Base-by-base conservation (phyloP, 257 asterid species). In the Solanum ossicruentum region DNA sequence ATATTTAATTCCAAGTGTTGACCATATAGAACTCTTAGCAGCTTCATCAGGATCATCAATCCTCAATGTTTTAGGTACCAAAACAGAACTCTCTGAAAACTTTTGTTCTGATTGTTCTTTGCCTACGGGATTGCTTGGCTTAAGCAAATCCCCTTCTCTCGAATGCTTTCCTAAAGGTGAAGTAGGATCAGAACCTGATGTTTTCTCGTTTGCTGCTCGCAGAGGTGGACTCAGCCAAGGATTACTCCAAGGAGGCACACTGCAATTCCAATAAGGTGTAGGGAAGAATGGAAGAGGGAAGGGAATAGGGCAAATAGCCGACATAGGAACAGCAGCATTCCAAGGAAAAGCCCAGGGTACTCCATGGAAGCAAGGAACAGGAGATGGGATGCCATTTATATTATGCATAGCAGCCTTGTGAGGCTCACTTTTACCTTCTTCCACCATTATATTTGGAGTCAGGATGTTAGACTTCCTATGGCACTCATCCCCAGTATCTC, bases 21-120 rank as follows among this genome's bases (percentile, higher is more conserved):
- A 86, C 99, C 97, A 95, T 91, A 94, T 94, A 2, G 97, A 93
- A 82, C 98, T 95, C 91, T 89, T 95, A 11, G 96, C 97, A 12
- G 97, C 97, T 87, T 95, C 99, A 73, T 91, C 95, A 7, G 97
- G 98, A 86, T 95, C 97, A 83, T 92, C 96, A 43, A 92, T 91
- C 87, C 99, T 90, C 94, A 94, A 89, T 2, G 95, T 92, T 83
- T 93, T 94, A 0, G 99, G 97, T 60, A 93, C 88, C 78, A 95
- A 84, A 39, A 93, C 85, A 15, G 95, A 81, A 78, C 92, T 84
- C 83, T 88, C 92, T 7, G 85, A 73, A n/a, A 36, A 73, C 84
- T 83, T 89, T 13, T 45, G 70, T 18, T 78, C 83, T 17, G 45
- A 54, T 52, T 55, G 63, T 28, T 52, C 83, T 10, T 78, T 78